A percentile compares a stretch with the other conserved stretches of the same genome.
Conservation (phyloP, 345 rosid genomes). For the Aquilaria malaccensis region DNA sequence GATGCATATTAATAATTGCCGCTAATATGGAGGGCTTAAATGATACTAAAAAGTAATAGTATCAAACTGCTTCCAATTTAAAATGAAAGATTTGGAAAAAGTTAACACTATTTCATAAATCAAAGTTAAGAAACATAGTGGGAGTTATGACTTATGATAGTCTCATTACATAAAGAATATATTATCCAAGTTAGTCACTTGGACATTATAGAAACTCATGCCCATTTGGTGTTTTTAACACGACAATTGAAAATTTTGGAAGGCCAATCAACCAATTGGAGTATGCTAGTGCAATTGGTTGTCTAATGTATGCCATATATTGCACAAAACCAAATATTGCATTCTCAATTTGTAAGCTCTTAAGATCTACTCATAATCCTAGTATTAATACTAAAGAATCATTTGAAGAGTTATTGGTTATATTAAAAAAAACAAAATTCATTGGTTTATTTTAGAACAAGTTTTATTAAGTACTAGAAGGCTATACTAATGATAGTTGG, state of each 20-base stretch:
- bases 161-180: slow-evolving; percentile 2
- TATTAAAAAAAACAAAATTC: not conserved
- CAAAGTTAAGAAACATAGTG: slow-evolving; percentile 4
- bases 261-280: not conserved
- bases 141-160: not conserved
- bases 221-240: not conserved
- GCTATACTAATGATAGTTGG: not conserved
- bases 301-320: too few species aligned
- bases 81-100: slow-evolving; percentile 3
- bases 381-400: not conserved
- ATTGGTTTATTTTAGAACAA: not conserved
- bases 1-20: not conserved
- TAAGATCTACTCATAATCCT: not conserved
- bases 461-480: not conserved
- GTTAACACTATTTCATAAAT: not conserved
- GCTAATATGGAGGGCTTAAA: not conserved
- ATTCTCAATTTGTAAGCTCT: slow-evolving; percentile 17
- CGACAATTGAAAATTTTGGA: not conserved
- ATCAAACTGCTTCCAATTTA: not conserved
- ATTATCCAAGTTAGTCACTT: not conserved
- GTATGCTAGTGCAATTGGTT: not conserved
- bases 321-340: slow-evolving; percentile 5
- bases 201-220: not conserved
- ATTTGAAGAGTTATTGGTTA: not conserved
- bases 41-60: not conserved